These are phyloP conservation scores for Yarrowia sp. DNA, from an alignment of 805 yeast species.

Conservation along the genomic window DNA sequence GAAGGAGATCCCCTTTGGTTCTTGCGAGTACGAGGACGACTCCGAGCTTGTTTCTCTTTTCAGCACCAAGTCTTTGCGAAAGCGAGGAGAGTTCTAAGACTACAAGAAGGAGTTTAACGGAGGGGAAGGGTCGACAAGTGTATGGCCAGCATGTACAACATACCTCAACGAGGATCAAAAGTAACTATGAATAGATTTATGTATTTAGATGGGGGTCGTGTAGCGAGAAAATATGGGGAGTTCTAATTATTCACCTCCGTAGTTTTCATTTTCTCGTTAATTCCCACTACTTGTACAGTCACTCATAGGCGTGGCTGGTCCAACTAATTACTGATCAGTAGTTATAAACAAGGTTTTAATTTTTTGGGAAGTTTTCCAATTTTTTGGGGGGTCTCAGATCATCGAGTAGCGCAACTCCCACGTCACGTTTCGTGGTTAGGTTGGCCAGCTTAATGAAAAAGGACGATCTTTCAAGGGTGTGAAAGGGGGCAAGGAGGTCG, in stretches of 20 bases:
- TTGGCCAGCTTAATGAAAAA: slow-evolving; percentile 12
- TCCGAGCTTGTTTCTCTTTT: slow-evolving; percentile 59
- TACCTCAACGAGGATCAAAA: background rate
- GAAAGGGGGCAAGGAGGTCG: background rate
- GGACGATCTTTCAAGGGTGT: background rate
- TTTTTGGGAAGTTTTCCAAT: background rate
- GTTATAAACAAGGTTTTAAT: too few relatives aligned
- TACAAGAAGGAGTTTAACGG: slow-evolving; percentile 3
- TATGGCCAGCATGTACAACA: slow-evolving; percentile 33
- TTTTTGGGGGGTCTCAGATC: background rate
- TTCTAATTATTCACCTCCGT: too few relatives aligned
- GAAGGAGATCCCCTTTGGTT: slow-evolving; percentile 45
- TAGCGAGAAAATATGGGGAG: background rate
- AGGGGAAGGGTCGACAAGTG: background rate
- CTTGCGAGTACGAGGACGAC: slow-evolving; percentile 45
- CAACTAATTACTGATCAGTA: too few relatives aligned
- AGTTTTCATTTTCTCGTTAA: too few relatives aligned
- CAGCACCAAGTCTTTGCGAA: slow-evolving; percentile 58
- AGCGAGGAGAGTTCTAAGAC: slow-evolving; percentile 61
- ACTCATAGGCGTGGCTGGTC: too few relatives aligned
- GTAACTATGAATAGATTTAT: slow-evolving; percentile 28
- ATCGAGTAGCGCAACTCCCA: background rate
- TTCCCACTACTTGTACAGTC: too few relatives aligned
- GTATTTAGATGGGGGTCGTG: background rate
- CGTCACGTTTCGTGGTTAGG: slow-evolving; percentile 11